These are phyloP conservation scores for Claviceps pazoutovae DNA, from an alignment of 2,329 filamentous ascomycete genomes.

Conservation along the genomic window DNA sequence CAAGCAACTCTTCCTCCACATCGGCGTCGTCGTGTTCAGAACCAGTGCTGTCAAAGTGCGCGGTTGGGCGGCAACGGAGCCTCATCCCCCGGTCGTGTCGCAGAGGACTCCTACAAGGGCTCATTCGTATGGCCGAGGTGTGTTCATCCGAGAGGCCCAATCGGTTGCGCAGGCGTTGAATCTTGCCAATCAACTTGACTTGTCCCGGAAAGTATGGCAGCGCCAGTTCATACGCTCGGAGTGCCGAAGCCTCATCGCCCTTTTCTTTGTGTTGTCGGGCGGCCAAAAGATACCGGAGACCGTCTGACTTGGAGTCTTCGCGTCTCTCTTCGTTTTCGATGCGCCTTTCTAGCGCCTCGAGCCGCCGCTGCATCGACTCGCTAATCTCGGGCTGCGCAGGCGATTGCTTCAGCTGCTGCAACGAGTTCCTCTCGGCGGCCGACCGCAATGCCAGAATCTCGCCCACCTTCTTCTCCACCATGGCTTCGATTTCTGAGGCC, in stretches of 20 bases:
- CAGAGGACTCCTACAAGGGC: slow-evolving; percentile 3
- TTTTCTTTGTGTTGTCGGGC: slow-evolving; percentile 79
- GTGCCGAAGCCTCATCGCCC: slow-evolving; percentile 62
- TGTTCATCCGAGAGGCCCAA: slow-evolving; percentile 21
- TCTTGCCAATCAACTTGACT: slow-evolving; percentile 59
- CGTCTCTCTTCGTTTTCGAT: slow-evolving; percentile 49
- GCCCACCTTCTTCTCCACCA: slow-evolving; percentile 83
- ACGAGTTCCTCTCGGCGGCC: slow-evolving; percentile 31
- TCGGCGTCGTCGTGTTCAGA: slow-evolving; percentile 11
- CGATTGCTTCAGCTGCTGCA: slow-evolving; percentile 17
- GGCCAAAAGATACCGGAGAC: slow-evolving; percentile 74
- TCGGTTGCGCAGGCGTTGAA: slow-evolving; percentile 44
- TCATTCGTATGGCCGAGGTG: background rate
- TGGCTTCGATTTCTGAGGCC: slow-evolving; percentile 68
- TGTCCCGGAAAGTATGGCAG: slow-evolving; percentile 77
- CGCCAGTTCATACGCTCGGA: slow-evolving; percentile 78
- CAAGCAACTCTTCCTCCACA: slow-evolving; percentile 15
- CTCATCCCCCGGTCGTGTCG: slow-evolving; percentile 1
- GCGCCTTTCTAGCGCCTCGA: slow-evolving; percentile 76
- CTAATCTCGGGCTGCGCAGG: slow-evolving; percentile 40
- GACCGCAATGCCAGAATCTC: slow-evolving; percentile 69
- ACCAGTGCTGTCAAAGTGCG: background rate
- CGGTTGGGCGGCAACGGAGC: background rate
- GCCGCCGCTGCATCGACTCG: slow-evolving; percentile 63
- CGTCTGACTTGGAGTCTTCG: slow-evolving; percentile 67